These are phyloP conservation scores for Platismatia glauca DNA, from an alignment of 495 filamentous ascomycete genomes.

Conservation along the genomic window DNA sequence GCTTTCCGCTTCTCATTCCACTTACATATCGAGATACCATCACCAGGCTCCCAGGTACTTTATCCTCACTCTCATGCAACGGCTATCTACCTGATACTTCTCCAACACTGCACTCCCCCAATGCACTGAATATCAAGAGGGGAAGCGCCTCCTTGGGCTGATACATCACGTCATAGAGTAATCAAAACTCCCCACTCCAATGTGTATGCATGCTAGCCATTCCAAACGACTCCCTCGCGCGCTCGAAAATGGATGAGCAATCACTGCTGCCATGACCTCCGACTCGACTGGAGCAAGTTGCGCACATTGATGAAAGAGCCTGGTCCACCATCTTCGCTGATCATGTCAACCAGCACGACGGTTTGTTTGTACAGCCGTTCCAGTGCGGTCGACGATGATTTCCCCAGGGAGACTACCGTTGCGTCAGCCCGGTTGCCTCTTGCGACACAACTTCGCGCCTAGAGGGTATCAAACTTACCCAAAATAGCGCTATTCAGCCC, in stretches of 20 bases:
- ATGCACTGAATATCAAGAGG: not conserved
- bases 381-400: conserved; percentile 77
- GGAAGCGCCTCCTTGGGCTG: not conserved
- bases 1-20: too few relatives aligned
- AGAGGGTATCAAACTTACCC: conserved; percentile 51
- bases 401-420: conserved; percentile 70
- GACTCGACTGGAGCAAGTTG: conserved; percentile 29
- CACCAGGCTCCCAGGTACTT: too few relatives aligned
- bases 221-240: not conserved
- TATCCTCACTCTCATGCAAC: not conserved
- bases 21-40: too few relatives aligned
- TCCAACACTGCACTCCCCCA: not conserved
- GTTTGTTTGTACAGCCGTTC: conserved; percentile 85
- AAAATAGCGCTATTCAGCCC: conserved; percentile 92
- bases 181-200: not conserved
- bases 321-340: conserved; percentile 72
- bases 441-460: not conserved
- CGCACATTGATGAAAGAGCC: conserved; percentile 81
- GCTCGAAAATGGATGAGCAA: not conserved
- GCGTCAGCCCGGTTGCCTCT: conserved; percentile 19
- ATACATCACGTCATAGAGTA: not conserved
- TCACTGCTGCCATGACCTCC: conserved; percentile 2
- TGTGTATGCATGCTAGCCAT: not conserved
- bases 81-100: not conserved
- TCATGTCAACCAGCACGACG: conserved; percentile 69